Evolutionary conservation across 2,329 filamentous ascomycete species (phyloP), one percentile per base, ranked within the genome.

Genomic region (Fusarium nelsonii): DNA sequence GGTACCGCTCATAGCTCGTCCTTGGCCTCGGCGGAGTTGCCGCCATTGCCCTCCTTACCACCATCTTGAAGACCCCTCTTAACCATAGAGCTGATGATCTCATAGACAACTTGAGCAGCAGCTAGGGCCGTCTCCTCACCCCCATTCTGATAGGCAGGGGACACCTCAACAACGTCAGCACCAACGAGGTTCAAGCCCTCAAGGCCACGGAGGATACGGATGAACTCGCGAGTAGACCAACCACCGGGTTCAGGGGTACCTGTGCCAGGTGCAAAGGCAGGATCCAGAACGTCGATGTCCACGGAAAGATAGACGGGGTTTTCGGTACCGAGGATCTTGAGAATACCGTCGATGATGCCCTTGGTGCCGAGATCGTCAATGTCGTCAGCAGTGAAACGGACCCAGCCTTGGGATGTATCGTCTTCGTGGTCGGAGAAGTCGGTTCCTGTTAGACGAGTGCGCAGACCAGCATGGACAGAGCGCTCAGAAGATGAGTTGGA

Each of bases 161-260:
- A 89, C 10, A 93, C 77, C 83, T 97, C 94, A 7, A 97, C 94
- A 49, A 97, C 88, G 80, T 97, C 94, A 1, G 93, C 94, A 2
- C 93, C 94, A 5, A 97, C 92, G 6, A 97, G 81, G 76, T 97
- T 97, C 77, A 97, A 78, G 0, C 84, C 87, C 81, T 97, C 94
- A 41, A 97, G 87, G 1, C 92, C 93, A 33, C 93, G 84, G 76
- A 97, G 80, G 60, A 97, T 93, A 14, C 91, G 84, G 68, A 97
- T 95, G 72, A 97, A 83, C 82, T 97, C 94, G 52, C 94, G 84
- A 20, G 92, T 97, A 8, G 92, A 96, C 94, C 94, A 97, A 37
- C 94, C 94, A 59, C 94, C 94, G 0, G 93, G 91, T 82, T 97
- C 94, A 0, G 94, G 94, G 0, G 94, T 97, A 2, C 94, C 94